Conservation (phyloP, 2,329 filamentous ascomycete genomes). For the Helminthosporium solani region DNA sequence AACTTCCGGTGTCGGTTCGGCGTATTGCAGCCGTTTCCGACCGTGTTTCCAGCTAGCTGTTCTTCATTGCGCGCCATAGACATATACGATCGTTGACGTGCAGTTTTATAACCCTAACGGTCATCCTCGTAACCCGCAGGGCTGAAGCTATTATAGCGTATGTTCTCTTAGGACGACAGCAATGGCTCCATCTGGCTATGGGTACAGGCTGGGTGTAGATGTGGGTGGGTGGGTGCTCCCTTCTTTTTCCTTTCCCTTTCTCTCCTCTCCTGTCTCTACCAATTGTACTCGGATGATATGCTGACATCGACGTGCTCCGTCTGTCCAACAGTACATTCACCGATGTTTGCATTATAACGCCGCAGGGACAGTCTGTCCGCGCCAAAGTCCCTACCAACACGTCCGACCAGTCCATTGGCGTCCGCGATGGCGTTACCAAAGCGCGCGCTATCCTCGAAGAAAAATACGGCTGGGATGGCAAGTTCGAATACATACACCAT, state of each 20-base stretch:
- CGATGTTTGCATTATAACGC: conserved; percentile 51
- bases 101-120: background rate
- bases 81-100: too few species aligned
- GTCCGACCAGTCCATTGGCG: conserved; percentile 50
- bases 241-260: conserved; percentile 2
- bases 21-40: conserved; percentile 2
- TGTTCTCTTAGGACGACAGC: background rate
- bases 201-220: conserved; percentile 38
- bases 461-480: conserved; percentile 46
- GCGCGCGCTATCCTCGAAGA: conserved; percentile 43
- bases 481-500: conserved; percentile 53
- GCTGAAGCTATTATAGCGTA: too few species aligned
- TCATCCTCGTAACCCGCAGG: too few species aligned
- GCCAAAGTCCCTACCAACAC: conserved; percentile 51
- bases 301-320: conserved; percentile 15
- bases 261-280: too few species aligned
- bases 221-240: conserved; percentile 32
- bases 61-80: too few species aligned
- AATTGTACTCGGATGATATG: background rate
- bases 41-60: too few species aligned
- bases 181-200: conserved; percentile 29
- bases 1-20: background rate
- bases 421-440: conserved; percentile 49
- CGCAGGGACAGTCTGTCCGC: conserved; percentile 46
- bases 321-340: conserved; percentile 55